Evolutionary conservation across 148 eudicot genomes (phyloP).

Genomic region (Amaranthus palmeri): DNA sequence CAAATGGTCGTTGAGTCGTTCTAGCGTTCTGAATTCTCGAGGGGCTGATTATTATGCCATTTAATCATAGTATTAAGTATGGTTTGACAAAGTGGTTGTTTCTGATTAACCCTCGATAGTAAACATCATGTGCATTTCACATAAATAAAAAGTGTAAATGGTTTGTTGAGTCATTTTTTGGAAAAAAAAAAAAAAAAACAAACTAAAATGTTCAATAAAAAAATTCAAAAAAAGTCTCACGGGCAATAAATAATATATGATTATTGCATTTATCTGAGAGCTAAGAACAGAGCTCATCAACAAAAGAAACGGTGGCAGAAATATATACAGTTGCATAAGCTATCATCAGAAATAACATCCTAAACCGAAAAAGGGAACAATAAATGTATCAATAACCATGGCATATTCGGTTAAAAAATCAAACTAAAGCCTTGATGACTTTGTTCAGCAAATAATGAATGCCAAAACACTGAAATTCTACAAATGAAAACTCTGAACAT

Average conservation of each 20-base stretch:
- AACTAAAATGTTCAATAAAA: too few relatives aligned
- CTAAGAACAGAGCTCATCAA: not conserved
- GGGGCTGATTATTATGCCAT: too few relatives aligned
- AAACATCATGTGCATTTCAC: not conserved
- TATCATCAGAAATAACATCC: conserved; percentile 11
- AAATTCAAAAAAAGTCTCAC: too few relatives aligned
- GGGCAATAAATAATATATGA: too few relatives aligned
- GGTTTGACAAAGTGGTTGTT: too few relatives aligned
- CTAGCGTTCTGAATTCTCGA: too few relatives aligned
- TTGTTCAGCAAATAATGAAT: conserved; percentile 8
- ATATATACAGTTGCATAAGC: not conserved
- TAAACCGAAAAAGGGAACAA: conserved; percentile 4
- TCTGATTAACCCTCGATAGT: not conserved
- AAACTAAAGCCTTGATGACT: conserved; percentile 19
- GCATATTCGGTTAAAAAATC: conserved; percentile 16
- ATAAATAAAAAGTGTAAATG: too few relatives aligned
- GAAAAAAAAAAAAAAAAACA: too few relatives aligned
- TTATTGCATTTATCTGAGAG: not conserved
- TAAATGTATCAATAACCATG: conserved; percentile 26
- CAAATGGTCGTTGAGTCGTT: too few relatives aligned
- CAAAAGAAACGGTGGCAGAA: not conserved
- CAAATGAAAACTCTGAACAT: not conserved
- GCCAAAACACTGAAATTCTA: conserved; percentile 1
- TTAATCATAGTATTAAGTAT: too few relatives aligned
- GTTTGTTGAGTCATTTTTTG: too few relatives aligned